These are phyloP conservation scores for Penicillium goetzii DNA, from an alignment of 495 filamentous ascomycete species.

Conservation along the genomic window DNA sequence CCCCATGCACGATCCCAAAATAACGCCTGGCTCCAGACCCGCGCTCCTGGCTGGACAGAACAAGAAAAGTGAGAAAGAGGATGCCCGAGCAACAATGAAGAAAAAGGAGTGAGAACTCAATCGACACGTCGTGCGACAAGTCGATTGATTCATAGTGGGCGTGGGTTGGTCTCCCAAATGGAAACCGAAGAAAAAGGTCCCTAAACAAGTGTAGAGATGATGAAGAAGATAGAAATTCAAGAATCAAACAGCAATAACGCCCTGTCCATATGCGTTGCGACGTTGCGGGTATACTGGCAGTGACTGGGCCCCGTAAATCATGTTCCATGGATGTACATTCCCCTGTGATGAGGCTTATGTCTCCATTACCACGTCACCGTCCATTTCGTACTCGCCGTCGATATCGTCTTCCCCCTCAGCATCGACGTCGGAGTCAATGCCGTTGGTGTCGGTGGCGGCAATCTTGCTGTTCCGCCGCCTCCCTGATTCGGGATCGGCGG, in stretches of 20 bases:
- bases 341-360: slow-evolving; percentile 29
- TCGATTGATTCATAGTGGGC: background rate
- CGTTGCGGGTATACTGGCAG: slow-evolving; percentile 9
- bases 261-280: slow-evolving; percentile 32
- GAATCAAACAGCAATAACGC: slow-evolving; percentile 25
- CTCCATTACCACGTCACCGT: slow-evolving; percentile 46
- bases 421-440: slow-evolving; percentile 30
- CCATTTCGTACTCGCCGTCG: slow-evolving; percentile 40
- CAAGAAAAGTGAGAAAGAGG: background rate
- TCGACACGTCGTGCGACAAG: slow-evolving; percentile 1
- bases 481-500: slow-evolving; percentile 32
- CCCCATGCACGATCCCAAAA: background rate
- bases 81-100: background rate
- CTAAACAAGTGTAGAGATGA: background rate
- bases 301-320: slow-evolving; percentile 4
- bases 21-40: slow-evolving; percentile 9
- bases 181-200: slow-evolving; percentile 3
- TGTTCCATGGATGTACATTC: slow-evolving; percentile 4
- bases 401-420: slow-evolving; percentile 39
- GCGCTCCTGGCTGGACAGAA: slow-evolving; percentile 12
- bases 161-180: background rate
- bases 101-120: background rate
- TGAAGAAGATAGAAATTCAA: slow-evolving; percentile 20
- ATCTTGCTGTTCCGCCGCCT: slow-evolving; percentile 17
- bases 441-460: slow-evolving; percentile 22